A percentile compares a stretch with the other conserved stretches of the same genome.
phyloP scores from a whole-genome alignment of 176 grass and related monocot species.

The Poa pratensis region DNA sequence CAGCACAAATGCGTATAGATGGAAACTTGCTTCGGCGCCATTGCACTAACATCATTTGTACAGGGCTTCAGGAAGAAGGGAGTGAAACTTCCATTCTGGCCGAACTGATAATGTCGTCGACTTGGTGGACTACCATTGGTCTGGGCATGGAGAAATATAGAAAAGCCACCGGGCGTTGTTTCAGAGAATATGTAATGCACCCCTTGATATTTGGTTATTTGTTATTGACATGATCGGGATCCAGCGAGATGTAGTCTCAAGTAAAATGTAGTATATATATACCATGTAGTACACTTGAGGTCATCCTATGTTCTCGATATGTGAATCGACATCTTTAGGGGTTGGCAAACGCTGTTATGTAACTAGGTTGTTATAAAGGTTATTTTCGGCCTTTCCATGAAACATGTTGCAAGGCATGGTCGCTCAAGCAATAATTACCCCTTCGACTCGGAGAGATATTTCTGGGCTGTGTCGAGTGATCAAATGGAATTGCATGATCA shows the following conservation, averaged over 20 bases:
- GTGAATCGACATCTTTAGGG: neutral
- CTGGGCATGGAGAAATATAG: neutral
- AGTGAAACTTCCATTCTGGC: constrained; percentile 38
- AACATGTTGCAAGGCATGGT: too few species aligned
- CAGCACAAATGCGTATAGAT: neutral
- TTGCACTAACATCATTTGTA: constrained; percentile 13
- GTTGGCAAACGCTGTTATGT: neutral
- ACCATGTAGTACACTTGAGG: neutral
- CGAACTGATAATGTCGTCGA: neutral
- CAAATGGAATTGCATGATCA: too few species aligned
- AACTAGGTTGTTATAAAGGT: too few species aligned
- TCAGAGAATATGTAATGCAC: neutral
- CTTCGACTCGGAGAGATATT: too few species aligned
- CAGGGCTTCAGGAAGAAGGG: constrained; percentile 51
- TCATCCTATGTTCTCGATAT: neutral
- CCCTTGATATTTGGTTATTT: neutral
- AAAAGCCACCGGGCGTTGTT: neutral
- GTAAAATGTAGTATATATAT: neutral
- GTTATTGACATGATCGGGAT: neutral
- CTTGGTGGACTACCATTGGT: neutral
- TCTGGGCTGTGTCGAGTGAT: too few species aligned
- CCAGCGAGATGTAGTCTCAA: neutral
- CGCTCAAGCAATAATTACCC: too few species aligned
- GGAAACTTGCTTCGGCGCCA: constrained; percentile 7
- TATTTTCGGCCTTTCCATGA: too few species aligned